These are phyloP conservation scores for Zymoseptoria pseudotritici DNA, from an alignment of 2,329 filamentous ascomycete species.

Conservation along the genomic window DNA sequence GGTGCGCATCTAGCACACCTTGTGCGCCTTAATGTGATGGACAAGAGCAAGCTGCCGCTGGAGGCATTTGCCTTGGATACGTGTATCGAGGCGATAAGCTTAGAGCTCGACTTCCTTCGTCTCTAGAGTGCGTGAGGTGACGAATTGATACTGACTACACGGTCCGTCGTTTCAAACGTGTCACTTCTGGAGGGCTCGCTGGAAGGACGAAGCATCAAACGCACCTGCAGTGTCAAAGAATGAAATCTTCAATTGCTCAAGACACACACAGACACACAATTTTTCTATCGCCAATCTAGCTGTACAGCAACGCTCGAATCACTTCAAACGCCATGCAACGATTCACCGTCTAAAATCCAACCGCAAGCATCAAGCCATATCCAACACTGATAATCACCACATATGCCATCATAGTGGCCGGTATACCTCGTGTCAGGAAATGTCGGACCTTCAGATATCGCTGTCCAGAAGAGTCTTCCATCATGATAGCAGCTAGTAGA, in stretches of 20 bases:
- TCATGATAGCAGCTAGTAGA: constrained; percentile 88
- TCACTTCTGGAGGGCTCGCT: too few relatives aligned
- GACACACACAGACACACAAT: not conserved
- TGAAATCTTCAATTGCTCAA: not conserved
- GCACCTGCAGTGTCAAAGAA: not conserved
- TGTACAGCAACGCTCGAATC: not conserved
- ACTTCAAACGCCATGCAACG: too few relatives aligned
- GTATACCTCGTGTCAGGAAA: constrained; percentile 89
- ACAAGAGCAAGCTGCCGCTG: too few relatives aligned
- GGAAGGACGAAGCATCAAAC: too few relatives aligned
- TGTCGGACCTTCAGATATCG: constrained; percentile 87
- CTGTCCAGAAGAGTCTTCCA: constrained; percentile 90
- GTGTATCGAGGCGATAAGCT: too few relatives aligned
- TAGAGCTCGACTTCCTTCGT: too few relatives aligned
- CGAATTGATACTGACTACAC: too few relatives aligned
- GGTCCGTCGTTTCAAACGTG: too few relatives aligned
- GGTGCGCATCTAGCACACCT: too few relatives aligned
- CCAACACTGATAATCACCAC: constrained; percentile 79
- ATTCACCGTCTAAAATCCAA: constrained; percentile 47
- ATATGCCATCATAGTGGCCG: constrained; percentile 74
- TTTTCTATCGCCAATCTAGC: not conserved
- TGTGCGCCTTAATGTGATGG: too few relatives aligned
- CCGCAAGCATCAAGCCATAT: constrained; percentile 80
- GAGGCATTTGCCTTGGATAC: too few relatives aligned
- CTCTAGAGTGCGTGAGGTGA: too few relatives aligned